phyloP scores from a whole-genome alignment of 371 early-diverging fungal genomes.

The Rhizopus arrhizus region DNA sequence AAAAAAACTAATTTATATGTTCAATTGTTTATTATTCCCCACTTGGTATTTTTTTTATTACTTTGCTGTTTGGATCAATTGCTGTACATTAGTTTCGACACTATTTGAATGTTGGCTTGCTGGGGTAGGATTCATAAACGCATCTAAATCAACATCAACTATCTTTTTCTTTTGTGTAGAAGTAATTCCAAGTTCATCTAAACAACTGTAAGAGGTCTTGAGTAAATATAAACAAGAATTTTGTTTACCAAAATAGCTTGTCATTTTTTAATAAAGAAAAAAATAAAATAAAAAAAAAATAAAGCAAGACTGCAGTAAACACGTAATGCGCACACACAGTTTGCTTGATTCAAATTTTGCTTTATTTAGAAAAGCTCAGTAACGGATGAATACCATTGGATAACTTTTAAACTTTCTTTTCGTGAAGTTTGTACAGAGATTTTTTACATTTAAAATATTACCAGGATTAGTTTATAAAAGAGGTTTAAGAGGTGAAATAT shows the following conservation, averaged over 20 bases:
- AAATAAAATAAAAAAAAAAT: constrained; percentile 1
- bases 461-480: no score
- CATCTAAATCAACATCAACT: constrained; percentile 42
- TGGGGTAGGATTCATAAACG: constrained; percentile 39
- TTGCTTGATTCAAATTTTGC: background rate
- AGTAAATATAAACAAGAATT: background rate
- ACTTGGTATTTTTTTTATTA: constrained; percentile 8
- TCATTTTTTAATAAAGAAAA: constrained; percentile 18
- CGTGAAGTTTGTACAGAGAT: no score
- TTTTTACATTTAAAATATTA: no score
- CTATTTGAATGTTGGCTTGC: background rate
- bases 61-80: constrained; percentile 44
- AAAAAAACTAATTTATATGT: constrained; percentile 31
- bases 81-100: constrained; percentile 20
- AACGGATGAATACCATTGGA: background rate
- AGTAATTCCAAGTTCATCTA: constrained; percentile 43
- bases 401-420: no score
- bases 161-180: constrained; percentile 18
- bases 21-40: background rate
- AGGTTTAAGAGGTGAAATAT: no score
- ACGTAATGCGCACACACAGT: no score
- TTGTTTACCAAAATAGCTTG: constrained; percentile 39
- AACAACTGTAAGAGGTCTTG: background rate
- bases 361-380: constrained; percentile 2
- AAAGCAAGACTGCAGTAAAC: background rate